Evolutionary conservation across 2,329 filamentous ascomycete genomes (phyloP).

Genomic region (Colletotrichum karsti): DNA sequence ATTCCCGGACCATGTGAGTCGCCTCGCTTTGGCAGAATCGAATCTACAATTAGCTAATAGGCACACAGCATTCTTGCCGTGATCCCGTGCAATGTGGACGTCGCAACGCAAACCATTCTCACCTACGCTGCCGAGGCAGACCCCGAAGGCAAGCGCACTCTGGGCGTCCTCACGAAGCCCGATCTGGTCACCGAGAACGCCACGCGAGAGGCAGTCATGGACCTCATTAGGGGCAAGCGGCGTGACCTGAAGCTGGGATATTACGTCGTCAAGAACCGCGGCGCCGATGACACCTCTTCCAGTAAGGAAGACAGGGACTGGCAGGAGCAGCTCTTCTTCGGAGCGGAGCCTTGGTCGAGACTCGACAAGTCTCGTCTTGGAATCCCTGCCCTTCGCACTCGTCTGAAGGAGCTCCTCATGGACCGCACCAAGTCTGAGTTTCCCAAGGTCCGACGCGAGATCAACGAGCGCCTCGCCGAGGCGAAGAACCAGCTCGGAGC

Average conservation of each 20-base stretch:
- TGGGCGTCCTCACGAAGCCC: conserved; percentile 57
- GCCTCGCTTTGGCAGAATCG: no score
- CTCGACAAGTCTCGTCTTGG: conserved; percentile 35
- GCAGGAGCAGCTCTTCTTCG: conserved; percentile 1
- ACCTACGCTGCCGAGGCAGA: conserved; percentile 47
- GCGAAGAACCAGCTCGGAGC: conserved; percentile 30
- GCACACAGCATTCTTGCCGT: conserved; percentile 55
- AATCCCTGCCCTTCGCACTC: conserved; percentile 31
- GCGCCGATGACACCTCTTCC: conserved; percentile 30
- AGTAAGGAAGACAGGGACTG: neutral
- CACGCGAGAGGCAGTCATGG: conserved; percentile 25
- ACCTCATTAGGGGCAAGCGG: conserved; percentile 29
- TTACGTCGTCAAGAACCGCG: conserved; percentile 34
- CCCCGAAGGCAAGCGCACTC: conserved; percentile 47
- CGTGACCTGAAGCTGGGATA: conserved; percentile 33
- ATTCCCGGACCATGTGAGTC: conserved; percentile 52
- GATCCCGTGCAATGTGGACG: conserved; percentile 47
- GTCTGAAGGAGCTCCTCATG: conserved; percentile 35
- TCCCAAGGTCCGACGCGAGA: conserved; percentile 34
- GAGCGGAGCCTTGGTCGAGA: conserved; percentile 18
- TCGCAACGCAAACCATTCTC: conserved; percentile 51
- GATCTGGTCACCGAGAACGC: conserved; percentile 44
- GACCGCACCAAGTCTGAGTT: conserved; percentile 39
- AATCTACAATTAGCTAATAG: neutral
- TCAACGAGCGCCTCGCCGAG: conserved; percentile 8